Evolutionary conservation across 495 filamentous ascomycete species (phyloP).

Genomic region (Filosporella fistucella): DNA sequence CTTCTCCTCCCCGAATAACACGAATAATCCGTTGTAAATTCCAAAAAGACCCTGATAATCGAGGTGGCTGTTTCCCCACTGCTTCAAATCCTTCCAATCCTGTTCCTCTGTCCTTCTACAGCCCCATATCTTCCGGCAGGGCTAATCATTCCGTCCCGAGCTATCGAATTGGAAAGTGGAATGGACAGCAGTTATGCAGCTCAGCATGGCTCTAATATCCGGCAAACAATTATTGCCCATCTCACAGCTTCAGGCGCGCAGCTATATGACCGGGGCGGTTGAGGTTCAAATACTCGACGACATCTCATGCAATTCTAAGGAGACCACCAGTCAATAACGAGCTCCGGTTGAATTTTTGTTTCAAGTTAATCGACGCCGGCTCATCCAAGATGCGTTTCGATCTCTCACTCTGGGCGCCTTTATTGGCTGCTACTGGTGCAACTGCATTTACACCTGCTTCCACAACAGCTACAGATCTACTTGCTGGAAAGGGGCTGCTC

Average conservation of each 20-base stretch:
- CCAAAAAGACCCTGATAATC: not conserved
- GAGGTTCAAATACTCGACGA: not conserved
- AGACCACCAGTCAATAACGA: not conserved
- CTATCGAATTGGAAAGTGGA: not conserved
- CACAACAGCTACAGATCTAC: slow-evolving; percentile 17
- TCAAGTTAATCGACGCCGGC: not conserved
- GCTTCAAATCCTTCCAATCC: slow-evolving; percentile 3
- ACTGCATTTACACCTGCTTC: slow-evolving; percentile 14
- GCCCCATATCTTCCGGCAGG: not conserved
- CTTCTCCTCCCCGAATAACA: too few relatives aligned
- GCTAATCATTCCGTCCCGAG: not conserved
- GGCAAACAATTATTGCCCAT: not conserved
- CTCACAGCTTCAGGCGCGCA: not conserved
- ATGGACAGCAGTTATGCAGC: not conserved
- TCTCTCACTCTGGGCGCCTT: not conserved
- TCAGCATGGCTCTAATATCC: not conserved
- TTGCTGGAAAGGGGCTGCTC: slow-evolving; percentile 18
- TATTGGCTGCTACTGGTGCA: slow-evolving; percentile 2
- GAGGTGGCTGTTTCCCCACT: too few relatives aligned
- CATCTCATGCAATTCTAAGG: not conserved
- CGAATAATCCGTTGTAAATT: too few relatives aligned
- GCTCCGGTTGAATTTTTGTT: not conserved
- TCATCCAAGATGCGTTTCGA: slow-evolving; percentile 13
- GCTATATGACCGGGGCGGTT: not conserved
- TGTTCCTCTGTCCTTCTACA: not conserved